phyloP scores from a whole-genome alignment of 1,284 basidiomycete genomes.

The Exobasidium rhododendri region DNA sequence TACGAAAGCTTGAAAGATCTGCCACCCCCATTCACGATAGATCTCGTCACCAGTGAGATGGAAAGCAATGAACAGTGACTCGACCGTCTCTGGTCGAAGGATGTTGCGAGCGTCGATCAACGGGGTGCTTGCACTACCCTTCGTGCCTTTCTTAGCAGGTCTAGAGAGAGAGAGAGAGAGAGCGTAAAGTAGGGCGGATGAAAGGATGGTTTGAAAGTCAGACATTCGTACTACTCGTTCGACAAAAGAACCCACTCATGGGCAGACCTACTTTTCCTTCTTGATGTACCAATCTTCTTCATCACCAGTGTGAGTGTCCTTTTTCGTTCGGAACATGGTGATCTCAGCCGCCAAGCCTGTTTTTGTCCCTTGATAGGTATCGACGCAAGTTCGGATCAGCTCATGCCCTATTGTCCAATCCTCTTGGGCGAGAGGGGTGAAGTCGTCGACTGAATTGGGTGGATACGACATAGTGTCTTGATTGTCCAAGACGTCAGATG shows the following conservation, averaged over 20 bases:
- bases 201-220: neutral
- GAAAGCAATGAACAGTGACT: constrained; percentile 83
- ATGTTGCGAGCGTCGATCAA: constrained; percentile 85
- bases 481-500: neutral
- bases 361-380: constrained; percentile 72
- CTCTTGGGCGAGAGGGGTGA: constrained; percentile 55
- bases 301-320: constrained; percentile 13
- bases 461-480: neutral
- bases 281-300: constrained; percentile 51
- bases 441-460: constrained; percentile 31
- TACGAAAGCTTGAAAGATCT: constrained; percentile 84
- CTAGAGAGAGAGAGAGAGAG: constrained; percentile 2
- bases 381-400: constrained; percentile 78
- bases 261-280: constrained; percentile 18
- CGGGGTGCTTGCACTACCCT: constrained; percentile 44
- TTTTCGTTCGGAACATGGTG: constrained; percentile 37
- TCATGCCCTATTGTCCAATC: constrained; percentile 81
- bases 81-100: constrained; percentile 82
- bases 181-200: constrained; percentile 2
- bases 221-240: too few species aligned
- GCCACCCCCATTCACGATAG: constrained; percentile 83
- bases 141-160: constrained; percentile 22
- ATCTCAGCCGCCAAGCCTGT: constrained; percentile 64
- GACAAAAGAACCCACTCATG: too few species aligned
- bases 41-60: constrained; percentile 76